These are phyloP conservation scores for Lepiota subincarnata DNA, from an alignment of 768 basidiomycete genomes.

Conservation along the genomic window DNA sequence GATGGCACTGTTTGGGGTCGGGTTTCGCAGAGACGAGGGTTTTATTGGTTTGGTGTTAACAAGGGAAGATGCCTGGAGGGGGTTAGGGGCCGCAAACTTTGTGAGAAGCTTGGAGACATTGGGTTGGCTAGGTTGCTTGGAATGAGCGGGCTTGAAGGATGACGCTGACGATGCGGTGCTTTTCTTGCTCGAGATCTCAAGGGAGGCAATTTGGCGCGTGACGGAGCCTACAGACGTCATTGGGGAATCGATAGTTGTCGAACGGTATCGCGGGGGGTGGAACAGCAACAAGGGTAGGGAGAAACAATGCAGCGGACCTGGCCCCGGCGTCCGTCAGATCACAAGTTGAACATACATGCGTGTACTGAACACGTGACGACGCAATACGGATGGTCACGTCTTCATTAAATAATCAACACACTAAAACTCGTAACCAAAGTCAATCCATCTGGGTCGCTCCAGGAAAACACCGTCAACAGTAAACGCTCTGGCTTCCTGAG, in stretches of 20 bases:
- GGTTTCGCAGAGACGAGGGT: slow-evolving; percentile 43
- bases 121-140: slow-evolving; percentile 56
- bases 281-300: not conserved
- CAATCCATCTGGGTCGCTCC: slow-evolving; percentile 52
- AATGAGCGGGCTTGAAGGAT: slow-evolving; percentile 27
- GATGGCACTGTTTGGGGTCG: slow-evolving; percentile 12
- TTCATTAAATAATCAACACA: not conserved
- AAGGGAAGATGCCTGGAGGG: slow-evolving; percentile 29
- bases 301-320: not conserved
- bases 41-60: slow-evolving; percentile 27
- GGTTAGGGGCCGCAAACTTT: slow-evolving; percentile 69
- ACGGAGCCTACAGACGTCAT: slow-evolving; percentile 53
- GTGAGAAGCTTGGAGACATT: slow-evolving; percentile 69
- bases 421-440: slow-evolving; percentile 40
- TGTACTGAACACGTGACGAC: not conserved
- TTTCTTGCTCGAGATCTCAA: slow-evolving; percentile 60
- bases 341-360: slow-evolving; percentile 6
- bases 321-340: not conserved
- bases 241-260: not conserved
- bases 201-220: slow-evolving; percentile 64
- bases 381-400: not conserved
- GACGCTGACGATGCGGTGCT: slow-evolving; percentile 27
- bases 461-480: slow-evolving; percentile 49
- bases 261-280: not conserved
- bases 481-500: slow-evolving; percentile 35